Evolutionary conservation across 2,329 filamentous ascomycete species (phyloP).

Genomic region (Calonectria fujianensis): DNA sequence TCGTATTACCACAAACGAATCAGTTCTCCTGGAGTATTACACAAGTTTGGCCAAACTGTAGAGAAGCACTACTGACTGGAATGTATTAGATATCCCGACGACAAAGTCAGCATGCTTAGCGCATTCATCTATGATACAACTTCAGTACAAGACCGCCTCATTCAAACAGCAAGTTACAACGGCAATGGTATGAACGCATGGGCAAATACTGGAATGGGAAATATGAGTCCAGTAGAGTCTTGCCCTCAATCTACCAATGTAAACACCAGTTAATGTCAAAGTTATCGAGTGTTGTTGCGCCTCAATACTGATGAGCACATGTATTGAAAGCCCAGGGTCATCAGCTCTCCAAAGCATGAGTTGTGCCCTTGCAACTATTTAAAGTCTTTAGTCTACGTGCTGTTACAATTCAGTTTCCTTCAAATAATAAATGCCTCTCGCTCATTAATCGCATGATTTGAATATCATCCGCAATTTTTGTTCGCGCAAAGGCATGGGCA

Average conservation of each 20-base stretch:
- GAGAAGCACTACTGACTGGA: not conserved
- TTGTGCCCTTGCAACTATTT: not conserved
- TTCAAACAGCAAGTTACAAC: not conserved
- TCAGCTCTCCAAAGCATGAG: not conserved
- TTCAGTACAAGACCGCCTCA: constrained; percentile 9
- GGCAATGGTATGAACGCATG: not conserved
- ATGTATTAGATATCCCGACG: not conserved
- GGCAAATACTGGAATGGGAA: no score
- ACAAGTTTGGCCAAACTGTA: not conserved
- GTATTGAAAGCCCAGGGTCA: not conserved
- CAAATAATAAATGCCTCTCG: no score
- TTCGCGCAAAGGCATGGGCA: not conserved
- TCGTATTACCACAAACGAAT: not conserved
- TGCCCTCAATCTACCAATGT: not conserved
- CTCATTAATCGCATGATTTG: no score
- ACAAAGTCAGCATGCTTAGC: not conserved
- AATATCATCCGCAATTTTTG: not conserved
- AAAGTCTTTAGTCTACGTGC: not conserved
- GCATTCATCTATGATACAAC: not conserved
- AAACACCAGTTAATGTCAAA: not conserved
- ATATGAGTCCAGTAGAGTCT: not conserved
- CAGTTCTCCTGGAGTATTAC: not conserved
- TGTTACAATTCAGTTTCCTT: no score
- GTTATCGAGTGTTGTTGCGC: not conserved
- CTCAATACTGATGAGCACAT: not conserved